Evolutionary conservation across 768 basidiomycete species (phyloP), one percentile per base, ranked within the genome.

Genomic region (Lactarius sp.): DNA sequence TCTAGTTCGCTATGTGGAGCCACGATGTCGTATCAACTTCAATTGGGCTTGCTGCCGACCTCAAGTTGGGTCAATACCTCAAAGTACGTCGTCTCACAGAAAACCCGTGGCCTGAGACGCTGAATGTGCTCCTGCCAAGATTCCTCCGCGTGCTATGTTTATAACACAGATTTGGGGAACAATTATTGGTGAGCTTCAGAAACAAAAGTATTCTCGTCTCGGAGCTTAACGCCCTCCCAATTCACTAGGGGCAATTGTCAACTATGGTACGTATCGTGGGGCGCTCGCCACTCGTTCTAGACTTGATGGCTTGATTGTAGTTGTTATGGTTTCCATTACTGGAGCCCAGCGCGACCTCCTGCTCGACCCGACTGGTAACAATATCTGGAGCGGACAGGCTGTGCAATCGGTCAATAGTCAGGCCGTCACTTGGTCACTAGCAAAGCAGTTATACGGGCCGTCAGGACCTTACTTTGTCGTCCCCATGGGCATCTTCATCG

Each of bases 101-200:
- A 14, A 64, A 27, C 4, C 20, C 22, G 8, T 27, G 20, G 2
- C n/a, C 2, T 3, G 18, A 4, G 36, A 36, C 39, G n/a, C 36
- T 36, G 20, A 64, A 18, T 33, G 5, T 16, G 20, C 5, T 51
- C 2, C 20, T 12, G 34, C 82, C 1, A 87, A 87, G 72, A 80
- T 89, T 49, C 85, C 87, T 33, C 85, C 87, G 27, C 83, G 86
- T 14, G 78, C 80, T 44, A 83, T 86, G 74, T 85, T 88, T 72
- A 70, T 82, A 10, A 83, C 84, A 7, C 87, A 88, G 69, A 75
- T 86, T n/a, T 81, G 81, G 78, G 85, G 85, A 4, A 85, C 85
- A 0, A 77, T 87, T 51, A 75, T 87, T 59, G 85, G 78, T 65
- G 66, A 66, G 44, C 42, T 37, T 12, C 8, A 9, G n/a, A 37